A percentile compares a stretch with the other conserved stretches of the same genome.
phyloP scores from a whole-genome alignment of 176 grass and related monocot species.

The Oryza longistaminata region DNA sequence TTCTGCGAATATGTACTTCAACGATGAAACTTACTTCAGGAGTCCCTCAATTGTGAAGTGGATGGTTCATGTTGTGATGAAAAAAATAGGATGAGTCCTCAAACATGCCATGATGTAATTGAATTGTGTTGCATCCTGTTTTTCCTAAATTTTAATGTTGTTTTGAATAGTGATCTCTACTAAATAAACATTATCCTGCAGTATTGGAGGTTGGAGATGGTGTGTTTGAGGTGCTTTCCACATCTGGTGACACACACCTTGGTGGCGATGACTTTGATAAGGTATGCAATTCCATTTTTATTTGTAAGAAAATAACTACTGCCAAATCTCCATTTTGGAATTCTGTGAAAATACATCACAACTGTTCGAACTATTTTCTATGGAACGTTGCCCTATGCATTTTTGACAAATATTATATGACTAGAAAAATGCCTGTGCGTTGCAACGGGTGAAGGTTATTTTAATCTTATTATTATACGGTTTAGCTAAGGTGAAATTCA shows the following conservation, averaged over 20 bases:
- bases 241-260: conserved; percentile 70
- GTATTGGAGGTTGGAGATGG: conserved; percentile 71
- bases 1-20: too few relatives aligned
- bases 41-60: not conserved
- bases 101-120: not conserved
- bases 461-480: too few relatives aligned
- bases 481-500: too few relatives aligned
- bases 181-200: conserved; percentile 33
- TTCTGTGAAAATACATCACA: not conserved
- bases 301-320: not conserved
- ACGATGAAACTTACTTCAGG: not conserved
- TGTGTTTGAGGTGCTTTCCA: conserved; percentile 71
- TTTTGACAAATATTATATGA: not conserved
- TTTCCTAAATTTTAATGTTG: not conserved
- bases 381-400: not conserved
- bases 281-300: conserved; percentile 32
- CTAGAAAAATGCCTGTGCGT: too few relatives aligned
- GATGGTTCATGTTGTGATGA: not conserved
- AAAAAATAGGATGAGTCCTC: not conserved
- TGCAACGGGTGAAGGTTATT: too few relatives aligned
- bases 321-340: not conserved
- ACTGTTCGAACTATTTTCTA: not conserved
- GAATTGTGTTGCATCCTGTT: not conserved
- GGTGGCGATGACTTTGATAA: conserved; percentile 72
- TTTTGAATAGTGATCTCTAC: not conserved